Percentiles rank a stretch among this genome's conserved stretches.
Evolutionary conservation across 1,139 yeast species (phyloP).

Genomic region (Yamadazyma songkhlaensis): DNA sequence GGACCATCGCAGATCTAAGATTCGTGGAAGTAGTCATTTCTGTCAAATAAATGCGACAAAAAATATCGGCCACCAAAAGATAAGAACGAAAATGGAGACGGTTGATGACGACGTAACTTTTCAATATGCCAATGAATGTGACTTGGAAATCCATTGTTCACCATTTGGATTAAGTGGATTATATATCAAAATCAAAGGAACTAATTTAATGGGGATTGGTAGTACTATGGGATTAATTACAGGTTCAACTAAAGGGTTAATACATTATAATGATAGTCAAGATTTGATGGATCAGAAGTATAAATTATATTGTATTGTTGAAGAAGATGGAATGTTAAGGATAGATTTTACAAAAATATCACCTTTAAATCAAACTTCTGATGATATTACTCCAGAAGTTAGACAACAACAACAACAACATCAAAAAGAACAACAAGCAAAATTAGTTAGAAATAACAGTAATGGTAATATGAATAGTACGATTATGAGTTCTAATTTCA

Average conservation of each 20-base stretch:
- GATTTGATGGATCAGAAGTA: conserved; percentile 50
- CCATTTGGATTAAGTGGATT: conserved; percentile 59
- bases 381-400: conserved; percentile 9
- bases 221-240: conserved; percentile 58
- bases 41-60: too few species aligned
- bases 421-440: conserved; percentile 3
- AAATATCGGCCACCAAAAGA: neutral
- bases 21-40: too few species aligned
- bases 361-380: conserved; percentile 18
- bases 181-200: conserved; percentile 50
- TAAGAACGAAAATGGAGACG: conserved; percentile 2
- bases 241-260: conserved; percentile 49
- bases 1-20: too few species aligned
- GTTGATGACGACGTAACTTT: conserved; percentile 28
- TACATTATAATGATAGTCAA: conserved; percentile 50
- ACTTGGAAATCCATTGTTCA: conserved; percentile 54
- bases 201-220: conserved; percentile 55
- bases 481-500: neutral
- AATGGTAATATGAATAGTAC: neutral
- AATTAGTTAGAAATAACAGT: neutral
- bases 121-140: conserved; percentile 52
- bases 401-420: conserved; percentile 4
- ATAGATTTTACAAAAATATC: conserved; percentile 54
- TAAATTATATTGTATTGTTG: conserved; percentile 51
- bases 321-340: conserved; percentile 46